A percentile compares a stretch with the other conserved stretches of the same genome.
Conservation (phyloP, 2,329 filamentous ascomycete species). For the Fusarium metavorans region DNA sequence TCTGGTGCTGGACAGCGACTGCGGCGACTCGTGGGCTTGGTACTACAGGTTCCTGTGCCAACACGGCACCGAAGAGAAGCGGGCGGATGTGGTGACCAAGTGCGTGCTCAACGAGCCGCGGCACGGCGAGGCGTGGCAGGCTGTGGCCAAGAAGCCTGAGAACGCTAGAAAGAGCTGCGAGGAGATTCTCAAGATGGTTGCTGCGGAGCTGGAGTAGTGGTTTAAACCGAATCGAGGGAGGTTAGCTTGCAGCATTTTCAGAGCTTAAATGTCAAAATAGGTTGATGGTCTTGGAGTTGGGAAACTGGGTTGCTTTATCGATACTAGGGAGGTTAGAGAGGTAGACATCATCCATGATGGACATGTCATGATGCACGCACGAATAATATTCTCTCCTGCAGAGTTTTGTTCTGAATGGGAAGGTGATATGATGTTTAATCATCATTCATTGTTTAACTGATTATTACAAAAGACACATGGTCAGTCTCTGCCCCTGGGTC, state of each 20-base stretch:
- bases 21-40: conserved; percentile 97
- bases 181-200: conserved; percentile 85
- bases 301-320: conserved; percentile 7
- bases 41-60: conserved; percentile 94
- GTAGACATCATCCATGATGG: conserved; percentile 1
- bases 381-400: not conserved
- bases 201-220: conserved; percentile 56
- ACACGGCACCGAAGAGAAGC: conserved; percentile 95
- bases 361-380: not conserved
- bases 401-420: not conserved
- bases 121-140: conserved; percentile 94
- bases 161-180: conserved; percentile 82
- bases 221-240: not conserved
- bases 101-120: conserved; percentile 86
- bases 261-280: not conserved
- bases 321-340: conserved; percentile 31
- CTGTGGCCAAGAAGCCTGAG: conserved; percentile 84
- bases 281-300: conserved; percentile 24
- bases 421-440: not conserved
- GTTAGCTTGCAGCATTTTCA: not conserved
- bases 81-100: conserved; percentile 84
- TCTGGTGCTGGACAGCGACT: conserved; percentile 85
- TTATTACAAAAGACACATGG: conserved; percentile 1
- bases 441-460: not conserved
- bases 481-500: conserved; percentile 24